Base-by-base conservation (phyloP, 2,329 filamentous ascomycete species). In the Fusarium newnesense region DNA sequence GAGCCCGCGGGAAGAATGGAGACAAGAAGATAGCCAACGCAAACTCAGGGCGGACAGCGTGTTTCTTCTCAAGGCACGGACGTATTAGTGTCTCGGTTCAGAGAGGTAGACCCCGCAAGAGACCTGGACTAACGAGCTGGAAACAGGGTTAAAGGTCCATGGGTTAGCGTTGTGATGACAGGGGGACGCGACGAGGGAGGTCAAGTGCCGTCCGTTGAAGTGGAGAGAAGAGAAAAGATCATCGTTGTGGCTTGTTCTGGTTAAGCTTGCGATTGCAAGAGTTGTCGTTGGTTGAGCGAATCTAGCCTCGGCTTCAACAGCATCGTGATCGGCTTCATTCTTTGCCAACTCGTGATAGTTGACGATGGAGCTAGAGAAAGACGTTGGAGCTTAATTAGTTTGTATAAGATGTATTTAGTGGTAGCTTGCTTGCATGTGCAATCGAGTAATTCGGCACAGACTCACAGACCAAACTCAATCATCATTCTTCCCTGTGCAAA, bases 221-320 rank as follows among this genome's bases (percentile, higher is more conserved):
- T 40, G 36, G 50, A 54, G 46, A 52, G 58, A 42, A 53, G 63
- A 24, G 47, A n/a, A 37, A 47, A 21, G 61, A 70, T 70, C 67
- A 18, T 40, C 60, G 15, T 58, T 16, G 34, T 49, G 39, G 42
- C 68, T 54, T 19, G 21, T 70, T 70, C 15, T n/a, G 61, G 68
- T 53, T 69, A 67, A 70, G 67, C 60, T 70, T 70, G 67, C 68
- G 68, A 70, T 34, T 28, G 28, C 21, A 50, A 34, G 37, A 30
- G n/a, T 34, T 18, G 43, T 56, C 40, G 26, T 43, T 58, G 42
- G 42, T 44, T 9, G 32, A 39, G 28, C 21, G 44, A 44, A 28
- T 28, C 50, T 54, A 40, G 36, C 68, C 68, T 67, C 61, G 68
- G 68, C 67, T 67, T 44, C 30, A 59, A 32, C 15, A 46, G 26